Evolutionary conservation across 805 yeast genomes (phyloP).

Genomic region (Cyberlindnera sargentensis): DNA sequence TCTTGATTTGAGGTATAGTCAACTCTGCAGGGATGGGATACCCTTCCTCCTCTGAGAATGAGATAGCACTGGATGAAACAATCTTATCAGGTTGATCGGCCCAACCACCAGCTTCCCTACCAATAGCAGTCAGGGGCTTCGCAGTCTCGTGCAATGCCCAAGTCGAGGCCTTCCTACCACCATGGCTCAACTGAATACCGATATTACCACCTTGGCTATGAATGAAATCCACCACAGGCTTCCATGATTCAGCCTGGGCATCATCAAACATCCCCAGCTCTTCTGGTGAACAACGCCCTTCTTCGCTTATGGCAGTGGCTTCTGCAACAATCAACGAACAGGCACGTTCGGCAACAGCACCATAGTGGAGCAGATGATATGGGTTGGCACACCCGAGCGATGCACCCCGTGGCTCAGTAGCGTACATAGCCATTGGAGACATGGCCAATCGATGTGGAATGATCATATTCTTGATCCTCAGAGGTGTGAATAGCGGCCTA

Average conservation of each 20-base stretch:
- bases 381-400: conserved; percentile 34
- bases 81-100: conserved; percentile 28
- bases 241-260: conserved; percentile 36
- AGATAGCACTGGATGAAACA: conserved; percentile 40
- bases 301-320: conserved; percentile 33
- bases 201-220: conserved; percentile 39
- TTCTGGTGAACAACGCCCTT: conserved; percentile 37
- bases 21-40: conserved; percentile 34
- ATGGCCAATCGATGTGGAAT: conserved; percentile 48
- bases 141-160: conserved; percentile 19
- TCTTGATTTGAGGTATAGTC: conserved; percentile 34
- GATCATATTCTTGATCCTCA: conserved; percentile 12
- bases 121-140: background rate
- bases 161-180: conserved; percentile 42
- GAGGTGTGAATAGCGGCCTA: conserved; percentile 12
- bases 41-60: conserved; percentile 14
- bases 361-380: conserved; percentile 45
- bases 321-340: conserved; percentile 44
- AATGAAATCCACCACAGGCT: conserved; percentile 35
- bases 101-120: background rate
- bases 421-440: conserved; percentile 50
- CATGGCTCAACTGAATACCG: conserved; percentile 51
- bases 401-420: conserved; percentile 25
- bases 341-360: conserved; percentile 39
- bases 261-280: conserved; percentile 47